Evolutionary conservation across 129 eudicot genomes (phyloP).

Genomic region (Scalesia atractyloides): DNA sequence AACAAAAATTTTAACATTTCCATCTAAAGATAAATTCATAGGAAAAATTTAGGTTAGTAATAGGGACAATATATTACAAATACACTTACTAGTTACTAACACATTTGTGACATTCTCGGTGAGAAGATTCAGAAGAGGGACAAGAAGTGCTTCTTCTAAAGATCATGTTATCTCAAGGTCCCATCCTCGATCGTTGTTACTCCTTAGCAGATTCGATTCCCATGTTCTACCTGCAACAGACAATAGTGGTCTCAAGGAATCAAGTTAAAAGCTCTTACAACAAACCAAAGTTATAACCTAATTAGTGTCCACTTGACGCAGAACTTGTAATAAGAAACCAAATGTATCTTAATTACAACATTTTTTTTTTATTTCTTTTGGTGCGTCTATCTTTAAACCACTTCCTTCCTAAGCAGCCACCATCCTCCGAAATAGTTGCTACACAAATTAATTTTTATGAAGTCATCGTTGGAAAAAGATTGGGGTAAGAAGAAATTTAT

Average conservation of each 20-base stretch:
- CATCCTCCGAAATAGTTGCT: too few species aligned
- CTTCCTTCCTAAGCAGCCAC: constrained; percentile 31
- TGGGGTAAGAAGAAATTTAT: too few species aligned
- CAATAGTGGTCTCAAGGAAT: constrained; percentile 1
- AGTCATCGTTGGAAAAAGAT: too few species aligned
- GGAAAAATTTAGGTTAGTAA: background rate
- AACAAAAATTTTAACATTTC: background rate
- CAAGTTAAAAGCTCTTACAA: background rate
- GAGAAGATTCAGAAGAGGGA: constrained; percentile 72
- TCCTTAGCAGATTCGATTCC: constrained; percentile 90
- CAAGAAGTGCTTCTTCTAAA: constrained; percentile 83
- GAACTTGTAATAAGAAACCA: background rate
- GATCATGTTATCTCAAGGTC: constrained; percentile 89
- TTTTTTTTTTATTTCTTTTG: constrained; percentile 80
- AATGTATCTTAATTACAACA: constrained; percentile 43
- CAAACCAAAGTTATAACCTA: background rate
- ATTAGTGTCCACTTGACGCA: background rate
- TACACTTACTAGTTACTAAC: constrained; percentile 58
- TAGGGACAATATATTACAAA: background rate
- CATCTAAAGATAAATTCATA: background rate
- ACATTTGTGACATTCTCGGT: constrained; percentile 66
- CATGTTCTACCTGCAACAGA: constrained; percentile 69
- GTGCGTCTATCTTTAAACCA: constrained; percentile 64
- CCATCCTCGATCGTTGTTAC: constrained; percentile 98
- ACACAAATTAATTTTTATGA: too few species aligned